Base-by-base conservation (phyloP, 2,329 filamentous ascomycete genomes). In the Colletotrichum tropicicola region DNA sequence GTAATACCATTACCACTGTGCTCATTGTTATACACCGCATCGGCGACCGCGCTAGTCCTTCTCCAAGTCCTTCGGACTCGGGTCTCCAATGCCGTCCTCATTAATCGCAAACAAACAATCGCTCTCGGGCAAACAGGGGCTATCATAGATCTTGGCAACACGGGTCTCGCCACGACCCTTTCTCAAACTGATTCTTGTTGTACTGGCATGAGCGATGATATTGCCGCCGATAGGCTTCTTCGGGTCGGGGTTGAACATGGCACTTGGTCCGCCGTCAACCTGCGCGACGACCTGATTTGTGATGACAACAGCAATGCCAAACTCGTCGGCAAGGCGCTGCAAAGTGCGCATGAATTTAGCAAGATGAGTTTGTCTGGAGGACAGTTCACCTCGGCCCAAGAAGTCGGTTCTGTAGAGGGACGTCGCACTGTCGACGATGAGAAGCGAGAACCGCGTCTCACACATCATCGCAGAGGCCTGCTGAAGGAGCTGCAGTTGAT, bases 151-250 rank as follows among this genome's bases (percentile, higher is more conserved):
- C 85, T 98, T 99, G 82, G 96, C 97, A 70, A 99, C 93, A 82
- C 96, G 89, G 21, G 96, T 99, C 84, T 99, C 96, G 28, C 88
- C 96, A 59, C 96, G 87, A 2, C 96, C 97, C 79, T 99, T 99
- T 83, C 97, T 98, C 75, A 99, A 78, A 73, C 94, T 98, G 72
- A 99, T 86, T 73, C 96, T 87, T 2, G 96, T 99, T 2, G 96
- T 99, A 74, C 93, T 97, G 55, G 96, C 94, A 77, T 99, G 96
- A 3, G 97, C 96, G 75, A 99, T 98, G 70, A 99, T 99, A 78
- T 99, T 98, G 69, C 96, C 96, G 70, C 96, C 96, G 75, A 99
- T 98, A 0, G 96, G 96, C 79, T 99, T 99, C 87, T 99, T 99
- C 7, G 96, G 96, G 74, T 99, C 97, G 0, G 97, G 96, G 71